These are phyloP conservation scores for Cladobotryum protrusum DNA, from an alignment of 2,329 filamentous ascomycete species.

Conservation along the genomic window DNA sequence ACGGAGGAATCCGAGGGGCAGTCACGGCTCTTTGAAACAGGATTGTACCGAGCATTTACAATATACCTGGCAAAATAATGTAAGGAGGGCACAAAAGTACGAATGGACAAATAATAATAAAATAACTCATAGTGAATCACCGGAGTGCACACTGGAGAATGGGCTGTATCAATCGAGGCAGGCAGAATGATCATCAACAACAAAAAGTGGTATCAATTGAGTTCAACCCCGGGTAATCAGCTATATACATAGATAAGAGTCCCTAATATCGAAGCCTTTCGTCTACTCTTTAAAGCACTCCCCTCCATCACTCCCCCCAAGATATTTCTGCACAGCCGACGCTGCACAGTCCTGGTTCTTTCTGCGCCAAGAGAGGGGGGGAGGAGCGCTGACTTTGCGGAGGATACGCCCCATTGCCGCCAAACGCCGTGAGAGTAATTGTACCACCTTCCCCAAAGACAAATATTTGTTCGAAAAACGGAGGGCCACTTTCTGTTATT, in stretches of 20 bases:
- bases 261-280: too few relatives aligned
- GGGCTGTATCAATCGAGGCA: too few relatives aligned
- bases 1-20: too few relatives aligned
- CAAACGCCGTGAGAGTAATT: conserved; percentile 6
- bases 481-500: neutral
- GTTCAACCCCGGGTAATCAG: neutral
- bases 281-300: too few relatives aligned
- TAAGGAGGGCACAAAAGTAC: too few relatives aligned
- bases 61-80: neutral
- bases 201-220: conserved; percentile 14
- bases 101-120: neutral
- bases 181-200: neutral
- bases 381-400: neutral
- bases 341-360: neutral
- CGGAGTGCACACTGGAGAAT: too few relatives aligned
- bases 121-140: neutral
- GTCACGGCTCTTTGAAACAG: too few relatives aligned
- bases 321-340: neutral
- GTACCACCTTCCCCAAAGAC: neutral
- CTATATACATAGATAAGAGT: too few relatives aligned
- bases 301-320: too few relatives aligned
- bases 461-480: neutral
- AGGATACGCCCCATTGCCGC: neutral
- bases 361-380: neutral
- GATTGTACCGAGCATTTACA: too few relatives aligned